Evolutionary conservation across 331 rosid species (phyloP), one percentile per base, ranked within the genome.

Genomic region (Rhamnella rubrinervis): DNA sequence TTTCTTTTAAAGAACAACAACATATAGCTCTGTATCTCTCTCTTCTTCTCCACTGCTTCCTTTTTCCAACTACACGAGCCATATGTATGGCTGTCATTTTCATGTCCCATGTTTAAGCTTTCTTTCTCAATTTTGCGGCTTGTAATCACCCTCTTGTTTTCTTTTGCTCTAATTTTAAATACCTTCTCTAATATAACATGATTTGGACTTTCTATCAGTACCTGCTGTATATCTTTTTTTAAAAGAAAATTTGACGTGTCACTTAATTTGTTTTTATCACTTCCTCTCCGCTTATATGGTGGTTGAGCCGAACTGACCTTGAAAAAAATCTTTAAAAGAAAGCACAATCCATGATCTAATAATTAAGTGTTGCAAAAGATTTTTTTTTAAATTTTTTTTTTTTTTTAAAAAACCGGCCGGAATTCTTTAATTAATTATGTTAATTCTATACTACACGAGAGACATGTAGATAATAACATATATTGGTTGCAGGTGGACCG

Each of bases 401-500:
- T 23, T 23, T 23, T 23, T 23, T 23, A 23, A 55, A 8, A 35
- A 28, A 6, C 13, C 5, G 17, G 7, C 37, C 37, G n/a, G 7
- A 49, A 25, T 17, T 14, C 21, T 20, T 40, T 23, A 23, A 20
- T 19, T 14, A 14, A 25, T 25, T 4, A 31, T 31, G 0, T 31
- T 31, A 31, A 31, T 31, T 31, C 3, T 31, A 31, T 31, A 31
- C 35, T 31, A 31, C 35, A 31, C 35, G 35, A 31, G 11, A 5
- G 10, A 59, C 18, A n/a, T 12, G 15, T 40, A 38, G 19, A 26
- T 39, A 61, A 55, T 38, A 28, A 39, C 2, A 19, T 23, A 53
- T 52, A 46, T 73, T 73, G 51, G 66, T 20, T 65, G 51, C 85
- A 95, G 99, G 99, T 95, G 72, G 99, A 95, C 8, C 70, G 96